Evolutionary conservation across 1,139 yeast genomes (phyloP).

Genomic region (Pneumocystis canis): DNA sequence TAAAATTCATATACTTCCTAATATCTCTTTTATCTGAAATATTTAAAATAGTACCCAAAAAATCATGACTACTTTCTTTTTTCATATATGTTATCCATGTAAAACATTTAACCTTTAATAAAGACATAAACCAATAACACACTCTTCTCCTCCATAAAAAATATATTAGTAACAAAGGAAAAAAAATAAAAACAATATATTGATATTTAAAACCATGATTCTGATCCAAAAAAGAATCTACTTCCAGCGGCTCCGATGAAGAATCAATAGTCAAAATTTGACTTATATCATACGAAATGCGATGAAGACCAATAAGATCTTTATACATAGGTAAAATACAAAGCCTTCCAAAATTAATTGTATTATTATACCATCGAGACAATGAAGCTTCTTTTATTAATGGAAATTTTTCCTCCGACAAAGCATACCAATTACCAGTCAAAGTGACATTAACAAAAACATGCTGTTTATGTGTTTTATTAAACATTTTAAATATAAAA

Average conservation of each 20-base stretch:
- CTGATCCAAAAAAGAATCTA: not conserved
- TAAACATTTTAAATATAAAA: constrained; percentile 6
- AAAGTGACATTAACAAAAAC: constrained; percentile 53
- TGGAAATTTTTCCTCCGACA: constrained; percentile 65
- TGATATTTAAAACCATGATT: not conserved
- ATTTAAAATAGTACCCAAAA: not conserved
- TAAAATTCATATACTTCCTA: not conserved
- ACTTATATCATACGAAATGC: not conserved
- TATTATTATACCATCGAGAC: constrained; percentile 24
- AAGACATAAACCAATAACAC: not conserved
- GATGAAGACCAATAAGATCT: not conserved
- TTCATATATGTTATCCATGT: not conserved
- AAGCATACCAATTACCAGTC: constrained; percentile 71
- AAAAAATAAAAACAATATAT: not conserved
- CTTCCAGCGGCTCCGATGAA: not conserved
- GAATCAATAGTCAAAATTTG: not conserved
- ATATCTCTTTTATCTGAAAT: not conserved
- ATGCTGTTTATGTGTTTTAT: constrained; percentile 1
- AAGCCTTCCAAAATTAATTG: not conserved
- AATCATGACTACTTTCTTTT: not conserved
- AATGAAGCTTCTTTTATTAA: constrained; percentile 64
- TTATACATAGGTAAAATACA: not conserved
- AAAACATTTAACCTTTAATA: not conserved
- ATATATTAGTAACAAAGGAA: not conserved
- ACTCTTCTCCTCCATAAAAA: not conserved